Percentiles rank a stretch among this genome's conserved stretches.
Evolutionary conservation across 2,329 filamentous ascomycete species (phyloP).

Genomic region (Phaeomoniella chlamydospora): DNA sequence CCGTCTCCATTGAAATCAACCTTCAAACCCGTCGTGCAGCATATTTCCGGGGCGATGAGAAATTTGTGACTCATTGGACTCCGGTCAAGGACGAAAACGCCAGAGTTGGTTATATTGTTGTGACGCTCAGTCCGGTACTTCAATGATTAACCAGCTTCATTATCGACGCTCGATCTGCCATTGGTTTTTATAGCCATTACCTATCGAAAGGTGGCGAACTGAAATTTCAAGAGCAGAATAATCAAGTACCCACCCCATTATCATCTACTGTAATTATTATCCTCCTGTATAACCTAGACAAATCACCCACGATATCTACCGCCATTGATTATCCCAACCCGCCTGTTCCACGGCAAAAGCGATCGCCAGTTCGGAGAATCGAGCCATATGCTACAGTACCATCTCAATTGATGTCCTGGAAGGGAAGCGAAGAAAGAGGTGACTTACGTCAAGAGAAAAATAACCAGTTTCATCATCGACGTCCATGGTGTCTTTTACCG

Average conservation of each 20-base stretch:
- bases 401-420: not conserved
- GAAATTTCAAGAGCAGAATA: no score
- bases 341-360: not conserved
- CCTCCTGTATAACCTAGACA: no score
- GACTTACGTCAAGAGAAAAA: not conserved
- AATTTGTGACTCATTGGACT: slow-evolving; percentile 27
- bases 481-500: not conserved
- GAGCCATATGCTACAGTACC: not conserved
- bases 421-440: not conserved
- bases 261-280: no score
- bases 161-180: no score
- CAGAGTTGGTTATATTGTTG: slow-evolving; percentile 16
- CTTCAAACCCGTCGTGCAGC: slow-evolving; percentile 13
- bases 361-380: not conserved
- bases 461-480: not conserved
- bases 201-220: no score
- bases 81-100: slow-evolving; percentile 25
- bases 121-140: slow-evolving; percentile 12
- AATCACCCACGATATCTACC: no score
- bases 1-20: slow-evolving; percentile 15
- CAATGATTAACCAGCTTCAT: not conserved
- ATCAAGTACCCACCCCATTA: no score
- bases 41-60: slow-evolving; percentile 17
- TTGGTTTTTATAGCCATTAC: no score
- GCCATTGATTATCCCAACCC: not conserved